Evolutionary conservation across 192 early-diverging fungal species (phyloP), one percentile per base, ranked within the genome.

Genomic region (Linnemannia hyalina): DNA sequence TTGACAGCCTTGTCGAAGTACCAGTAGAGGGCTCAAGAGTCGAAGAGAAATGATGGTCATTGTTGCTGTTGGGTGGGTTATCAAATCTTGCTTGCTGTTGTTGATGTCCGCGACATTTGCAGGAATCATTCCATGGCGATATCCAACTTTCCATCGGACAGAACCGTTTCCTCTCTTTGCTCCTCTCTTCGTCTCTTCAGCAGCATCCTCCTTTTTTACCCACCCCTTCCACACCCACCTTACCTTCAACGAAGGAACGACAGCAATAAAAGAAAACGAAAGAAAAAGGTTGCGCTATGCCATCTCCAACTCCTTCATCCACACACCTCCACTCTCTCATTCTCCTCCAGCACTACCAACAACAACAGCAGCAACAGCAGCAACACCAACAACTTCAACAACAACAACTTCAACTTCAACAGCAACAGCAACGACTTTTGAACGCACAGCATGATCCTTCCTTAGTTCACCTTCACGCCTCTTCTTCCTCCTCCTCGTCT

Each of bases 231-330:
- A 13, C 29, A 65, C 35, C 26, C 60, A 26, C 38, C 38, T 60
- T n/a, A 0, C n/a, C 23, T 60, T 60, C 55, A n/a, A 73, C 40
- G 42, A 73, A 73, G 23, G 26, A 47, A 73, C 70, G 26, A 26
- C 18, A 16, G 22, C 68, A 13, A 38, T 68, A 16, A 38, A 72
- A 57, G 13, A 76, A 76, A 73, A 46, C 36, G 18, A 70, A 41
- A 71, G 38, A n/a, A 23, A 42, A 42, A 23, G 23, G 18, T 23
- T n/a, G n/a, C 23, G 70, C 55, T 38, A 83, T 83, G 82, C 82
- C 82, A 55, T 83, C 82, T 23, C 75, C 82, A 36, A 49, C 76
- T 32, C 82, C 82, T n/a, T 57, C 82, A 16, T 76, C 76, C 8
- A 75, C 76, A 9, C 74, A 73, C 26, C 70, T 74, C 11, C 82